Evolutionary conservation across 345 rosid genomes (phyloP).

Genomic region (Eucalyptus caleyi): DNA sequence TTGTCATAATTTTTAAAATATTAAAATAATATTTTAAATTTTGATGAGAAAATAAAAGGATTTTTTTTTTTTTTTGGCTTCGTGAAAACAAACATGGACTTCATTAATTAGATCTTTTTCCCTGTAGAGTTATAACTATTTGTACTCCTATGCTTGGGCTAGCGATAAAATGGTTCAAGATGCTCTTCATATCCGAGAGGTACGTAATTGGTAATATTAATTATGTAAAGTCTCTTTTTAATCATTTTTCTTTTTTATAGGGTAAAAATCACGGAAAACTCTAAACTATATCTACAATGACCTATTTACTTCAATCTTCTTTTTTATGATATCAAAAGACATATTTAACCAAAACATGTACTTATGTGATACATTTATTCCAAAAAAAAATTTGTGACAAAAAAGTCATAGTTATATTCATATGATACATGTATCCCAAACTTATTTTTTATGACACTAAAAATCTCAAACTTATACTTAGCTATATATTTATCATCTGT

Average conservation of each 20-base stretch:
- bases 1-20: neutral
- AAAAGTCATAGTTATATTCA: too few species aligned
- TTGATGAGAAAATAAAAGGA: neutral
- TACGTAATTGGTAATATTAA: neutral
- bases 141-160: conserved; percentile 6
- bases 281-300: neutral
- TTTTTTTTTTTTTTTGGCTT: neutral
- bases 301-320: neutral
- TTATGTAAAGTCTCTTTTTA: neutral
- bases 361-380: neutral
- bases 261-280: neutral
- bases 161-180: conserved; percentile 13
- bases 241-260: neutral
- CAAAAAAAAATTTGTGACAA: too few species aligned
- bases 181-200: conserved; percentile 13
- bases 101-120: neutral
- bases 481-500: too few species aligned
- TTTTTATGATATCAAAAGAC: neutral
- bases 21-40: too few species aligned
- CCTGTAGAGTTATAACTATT: neutral
- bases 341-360: neutral
- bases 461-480: too few species aligned
- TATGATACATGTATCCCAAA: neutral
- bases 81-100: neutral
- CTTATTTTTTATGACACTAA: neutral